Evolutionary conservation across 352 stramenopile genomes (phyloP).

Genomic region (Phytophthora uliginosa): DNA sequence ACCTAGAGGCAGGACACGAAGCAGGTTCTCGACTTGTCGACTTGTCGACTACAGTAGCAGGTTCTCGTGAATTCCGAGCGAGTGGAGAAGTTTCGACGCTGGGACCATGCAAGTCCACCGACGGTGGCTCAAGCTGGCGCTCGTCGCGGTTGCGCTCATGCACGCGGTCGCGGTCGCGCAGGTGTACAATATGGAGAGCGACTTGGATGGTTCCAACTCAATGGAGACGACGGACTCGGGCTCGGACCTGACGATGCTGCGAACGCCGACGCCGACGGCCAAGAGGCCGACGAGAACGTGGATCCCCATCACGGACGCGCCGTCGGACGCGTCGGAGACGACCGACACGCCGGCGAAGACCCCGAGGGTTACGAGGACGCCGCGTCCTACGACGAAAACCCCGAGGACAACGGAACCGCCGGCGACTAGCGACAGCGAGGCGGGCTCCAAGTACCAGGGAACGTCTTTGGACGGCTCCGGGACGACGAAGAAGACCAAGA

Average conservation of each 20-base stretch:
- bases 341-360: conserved; percentile 11
- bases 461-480: conserved; percentile 22
- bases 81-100: not conserved
- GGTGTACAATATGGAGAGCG: conserved; percentile 35
- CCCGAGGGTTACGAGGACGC: conserved; percentile 21
- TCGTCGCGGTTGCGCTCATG: conserved; percentile 16
- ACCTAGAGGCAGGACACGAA: conserved; percentile 4
- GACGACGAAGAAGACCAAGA: not conserved
- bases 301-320: conserved; percentile 34
- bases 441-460: conserved; percentile 22
- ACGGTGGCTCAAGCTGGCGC: conserved; percentile 35
- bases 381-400: conserved; percentile 24
- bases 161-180: conserved; percentile 17
- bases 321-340: conserved; percentile 25
- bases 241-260: not conserved
- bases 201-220: conserved; percentile 8
- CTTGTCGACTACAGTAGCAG: conserved; percentile 1
- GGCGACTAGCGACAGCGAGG: conserved; percentile 12
- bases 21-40: not conserved
- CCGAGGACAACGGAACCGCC: conserved; percentile 17
- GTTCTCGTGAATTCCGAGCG: conserved; percentile 1
- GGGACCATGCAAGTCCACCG: conserved; percentile 35
- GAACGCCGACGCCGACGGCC: conserved; percentile 29
- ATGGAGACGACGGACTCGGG: not conserved
- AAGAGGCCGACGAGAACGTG: conserved; percentile 21